Base-by-base conservation (phyloP, 2,329 filamentous ascomycete genomes). In the Epicoccum nigrum region DNA sequence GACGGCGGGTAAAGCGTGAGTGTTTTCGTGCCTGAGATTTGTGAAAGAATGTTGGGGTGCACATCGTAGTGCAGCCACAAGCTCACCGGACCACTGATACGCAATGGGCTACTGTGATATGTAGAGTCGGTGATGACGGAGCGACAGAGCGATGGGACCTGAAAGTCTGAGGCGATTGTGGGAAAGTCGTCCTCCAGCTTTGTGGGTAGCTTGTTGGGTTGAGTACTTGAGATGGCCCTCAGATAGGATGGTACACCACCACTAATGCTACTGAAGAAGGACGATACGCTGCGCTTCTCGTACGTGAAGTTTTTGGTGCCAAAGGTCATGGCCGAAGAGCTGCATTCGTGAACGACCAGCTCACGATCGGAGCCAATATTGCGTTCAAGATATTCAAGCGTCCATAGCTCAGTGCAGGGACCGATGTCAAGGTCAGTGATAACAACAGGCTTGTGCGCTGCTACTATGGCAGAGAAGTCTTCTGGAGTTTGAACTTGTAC, bases 61-160 rank as follows among this genome's bases (percentile, higher is more conserved):
- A 94, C 90, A 74, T 95, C 90, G 76, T 94, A 95, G 72, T 95
- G 90, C 25, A 96, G 79, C 92, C 92, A 96, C 83, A 96, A 89
- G 32, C 86, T 88, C 9, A 93, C 88, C 1, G 84, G 84, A 1
- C 90, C 90, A 4, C 89, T 93, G 53, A 96, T 86, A 16, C 91
- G 83, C 19, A 96, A 74, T 0, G 92, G 86, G 2, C 89, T 92
- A 69, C 88, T 93, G 68, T 95, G 91, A 3, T 83, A 72, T 4
- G 90, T 84, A 12, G 45, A 13, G 5, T 52, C 38, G 19, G 59
- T 60, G 4, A 63, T 44, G 3, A 63, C 50, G 27, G 81, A 75
- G 0, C 71, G 71, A 8, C 96, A 76, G 54, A 85, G 77, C 1
- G 77, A 60, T 1, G 91, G 90, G 1, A 96, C 72, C 12, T 70